Base-by-base conservation (phyloP, 495 filamentous ascomycete genomes). In the Penicillium salamii region DNA sequence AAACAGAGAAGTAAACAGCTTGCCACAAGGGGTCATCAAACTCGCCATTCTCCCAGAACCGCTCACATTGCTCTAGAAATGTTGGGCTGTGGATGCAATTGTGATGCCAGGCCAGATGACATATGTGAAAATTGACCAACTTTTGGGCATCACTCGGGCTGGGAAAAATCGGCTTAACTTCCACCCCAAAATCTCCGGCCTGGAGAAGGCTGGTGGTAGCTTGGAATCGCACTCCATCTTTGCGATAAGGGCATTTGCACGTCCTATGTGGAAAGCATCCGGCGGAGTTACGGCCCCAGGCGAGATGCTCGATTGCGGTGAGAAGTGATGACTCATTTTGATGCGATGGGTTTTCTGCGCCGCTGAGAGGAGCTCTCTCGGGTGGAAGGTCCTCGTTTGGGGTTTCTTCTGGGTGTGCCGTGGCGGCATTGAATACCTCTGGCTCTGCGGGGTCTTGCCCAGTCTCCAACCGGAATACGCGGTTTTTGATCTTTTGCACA, bases 291-390 rank as follows among this genome's bases (percentile, higher is more conserved):
- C 65, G 52, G 12, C 62, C 65, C 65, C 62, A 67, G 6, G 62
- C 65, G 24, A 67, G 59, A 49, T 67, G 65, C 51, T 67, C 65
- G 17, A 67, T 63, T 8, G 65, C 65, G 0, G 65, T 67, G 8
- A 61, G 46, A 15, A 65, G 51, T 6, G 65, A 64, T 12, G 57
- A 52, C 19, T 65, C 57, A 18, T 43, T 49, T 23, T 44, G 53
- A 13, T 62, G 52, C 12, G 45, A 35, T 3, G 56, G 32, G 13
- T 33, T 38, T 8, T 64, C 58, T 9, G 37, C 23, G 11, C 46
- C 39, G 31, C 33, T 5, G 14, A 39, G 2, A 45, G 24, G 23
- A 31, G 31, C 34, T 49, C 49, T 23, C 46, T 50, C 19, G 48
- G 48, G n/a, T 31, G 12, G 9, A 20, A 15, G 50, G 6, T 26